phyloP scores from a whole-genome alignment of 1,139 yeast genomes.

The Pichia sp. region DNA sequence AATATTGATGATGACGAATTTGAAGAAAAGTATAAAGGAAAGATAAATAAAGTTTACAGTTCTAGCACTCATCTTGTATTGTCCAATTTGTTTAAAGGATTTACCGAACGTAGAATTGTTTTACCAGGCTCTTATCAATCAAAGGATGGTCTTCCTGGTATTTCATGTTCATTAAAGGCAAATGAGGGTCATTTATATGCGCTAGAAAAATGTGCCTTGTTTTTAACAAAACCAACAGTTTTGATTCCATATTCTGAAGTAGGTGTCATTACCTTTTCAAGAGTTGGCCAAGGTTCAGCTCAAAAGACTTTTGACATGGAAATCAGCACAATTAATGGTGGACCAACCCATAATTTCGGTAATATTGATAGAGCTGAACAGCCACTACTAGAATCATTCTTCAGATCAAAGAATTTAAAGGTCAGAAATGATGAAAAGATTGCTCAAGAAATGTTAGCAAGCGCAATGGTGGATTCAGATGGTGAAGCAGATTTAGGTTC shows the following conservation, averaged over 20 bases:
- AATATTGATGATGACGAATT: slow-evolving; percentile 81
- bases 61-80: slow-evolving; percentile 86
- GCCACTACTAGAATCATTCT: slow-evolving; percentile 64
- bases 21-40: slow-evolving; percentile 67
- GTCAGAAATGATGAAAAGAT: slow-evolving; percentile 88
- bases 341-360: slow-evolving; percentile 76
- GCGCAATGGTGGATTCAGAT: slow-evolving; percentile 65
- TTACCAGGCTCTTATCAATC: slow-evolving; percentile 84
- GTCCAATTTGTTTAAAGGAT: slow-evolving; percentile 84
- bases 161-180: slow-evolving; percentile 89
- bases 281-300: slow-evolving; percentile 78
- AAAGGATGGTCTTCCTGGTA: slow-evolving; percentile 70
- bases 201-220: slow-evolving; percentile 82
- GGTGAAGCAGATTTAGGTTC: slow-evolving; percentile 64
- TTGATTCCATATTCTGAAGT: slow-evolving; percentile 86
- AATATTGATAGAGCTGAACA: slow-evolving; percentile 91
- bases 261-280: slow-evolving; percentile 69
- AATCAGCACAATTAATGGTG: slow-evolving; percentile 59
- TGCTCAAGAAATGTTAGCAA: slow-evolving; percentile 73
- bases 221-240: slow-evolving; percentile 90
- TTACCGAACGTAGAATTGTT: slow-evolving; percentile 78
- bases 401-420: slow-evolving; percentile 69
- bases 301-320: slow-evolving; percentile 93
- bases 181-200: slow-evolving; percentile 92
- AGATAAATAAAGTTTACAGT: slow-evolving; percentile 66